A percentile compares a stretch with the other conserved stretches of the same genome.
Evolutionary conservation across 495 filamentous ascomycete genomes (phyloP).

Genomic region (Hyaloscypha variabilis): DNA sequence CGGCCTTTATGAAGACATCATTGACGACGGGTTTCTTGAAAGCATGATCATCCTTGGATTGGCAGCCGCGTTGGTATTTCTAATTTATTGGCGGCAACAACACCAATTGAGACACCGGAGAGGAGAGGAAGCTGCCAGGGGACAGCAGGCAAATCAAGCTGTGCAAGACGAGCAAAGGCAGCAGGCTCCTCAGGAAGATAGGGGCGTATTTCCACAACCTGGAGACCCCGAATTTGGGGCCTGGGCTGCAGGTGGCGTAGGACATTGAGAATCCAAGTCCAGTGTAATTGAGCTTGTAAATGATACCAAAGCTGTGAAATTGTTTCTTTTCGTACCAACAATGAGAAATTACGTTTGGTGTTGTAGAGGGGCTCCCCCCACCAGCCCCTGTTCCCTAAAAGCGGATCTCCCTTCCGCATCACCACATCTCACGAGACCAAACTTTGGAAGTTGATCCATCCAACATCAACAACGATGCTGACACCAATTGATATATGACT

Average conservation of each 20-base stretch:
- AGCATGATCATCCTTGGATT: slow-evolving; percentile 81
- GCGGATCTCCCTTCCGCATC: neutral
- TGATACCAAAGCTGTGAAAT: neutral
- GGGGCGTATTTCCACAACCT: slow-evolving; percentile 72
- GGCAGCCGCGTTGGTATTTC: slow-evolving; percentile 69
- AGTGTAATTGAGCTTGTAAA: slow-evolving; percentile 27
- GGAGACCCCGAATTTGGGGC: slow-evolving; percentile 71
- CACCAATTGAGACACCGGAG: slow-evolving; percentile 54
- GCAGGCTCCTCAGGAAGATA: slow-evolving; percentile 46
- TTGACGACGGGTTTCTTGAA: slow-evolving; percentile 80
- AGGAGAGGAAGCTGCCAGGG: slow-evolving; percentile 37
- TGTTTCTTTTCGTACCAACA: neutral
- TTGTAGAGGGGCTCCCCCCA: too few species aligned
- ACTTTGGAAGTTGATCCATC: slow-evolving; percentile 3
- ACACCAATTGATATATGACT: slow-evolving; percentile 22
- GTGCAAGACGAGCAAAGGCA: slow-evolving; percentile 18
- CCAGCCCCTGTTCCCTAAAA: neutral
- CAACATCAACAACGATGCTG: slow-evolving; percentile 27
- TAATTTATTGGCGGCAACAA: slow-evolving; percentile 85
- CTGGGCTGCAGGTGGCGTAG: slow-evolving; percentile 78
- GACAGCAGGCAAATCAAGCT: slow-evolving; percentile 36
- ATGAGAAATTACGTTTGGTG: neutral
- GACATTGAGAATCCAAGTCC: slow-evolving; percentile 56
- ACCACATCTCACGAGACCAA: slow-evolving; percentile 1
- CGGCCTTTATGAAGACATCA: slow-evolving; percentile 69